These are phyloP conservation scores for Arthromyces matolae DNA, from an alignment of 768 basidiomycete species.

Conservation along the genomic window DNA sequence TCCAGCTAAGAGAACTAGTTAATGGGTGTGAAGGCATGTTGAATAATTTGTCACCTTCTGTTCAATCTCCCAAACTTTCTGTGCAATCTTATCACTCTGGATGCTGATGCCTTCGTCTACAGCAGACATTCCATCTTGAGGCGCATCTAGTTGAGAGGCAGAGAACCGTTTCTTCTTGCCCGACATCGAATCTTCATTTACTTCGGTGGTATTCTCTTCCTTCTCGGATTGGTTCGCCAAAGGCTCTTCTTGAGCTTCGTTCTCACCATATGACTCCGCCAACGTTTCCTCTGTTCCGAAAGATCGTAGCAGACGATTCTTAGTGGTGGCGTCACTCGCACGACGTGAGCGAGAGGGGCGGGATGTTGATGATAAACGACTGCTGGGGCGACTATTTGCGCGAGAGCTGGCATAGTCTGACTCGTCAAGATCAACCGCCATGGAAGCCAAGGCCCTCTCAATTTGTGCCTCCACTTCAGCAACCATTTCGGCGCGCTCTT, in stretches of 20 bases:
- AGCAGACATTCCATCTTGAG: conserved; percentile 79
- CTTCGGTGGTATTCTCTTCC: conserved; percentile 51
- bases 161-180: conserved; percentile 77
- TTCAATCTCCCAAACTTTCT: conserved; percentile 86
- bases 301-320: conserved; percentile 56
- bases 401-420: conserved; percentile 74
- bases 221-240: conserved; percentile 33
- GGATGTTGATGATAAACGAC: conserved; percentile 61
- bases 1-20: conserved; percentile 54
- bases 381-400: conserved; percentile 65
- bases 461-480: conserved; percentile 93
- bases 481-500: conserved; percentile 84
- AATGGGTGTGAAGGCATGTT: neutral
- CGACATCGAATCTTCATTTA: conserved; percentile 44
- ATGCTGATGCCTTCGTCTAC: conserved; percentile 82
- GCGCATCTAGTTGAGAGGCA: conserved; percentile 56
- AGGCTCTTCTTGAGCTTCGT: conserved; percentile 31
- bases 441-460: conserved; percentile 78
- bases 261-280: conserved; percentile 59
- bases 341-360: conserved; percentile 50
- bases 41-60: conserved; percentile 60
- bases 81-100: conserved; percentile 83
- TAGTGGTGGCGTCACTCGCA: conserved; percentile 53
- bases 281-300: conserved; percentile 80
- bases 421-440: conserved; percentile 77